Evolutionary conservation across 1,284 basidiomycete genomes (phyloP), one percentile per base, ranked within the genome.

Genomic region (Abortiporus biennis): DNA sequence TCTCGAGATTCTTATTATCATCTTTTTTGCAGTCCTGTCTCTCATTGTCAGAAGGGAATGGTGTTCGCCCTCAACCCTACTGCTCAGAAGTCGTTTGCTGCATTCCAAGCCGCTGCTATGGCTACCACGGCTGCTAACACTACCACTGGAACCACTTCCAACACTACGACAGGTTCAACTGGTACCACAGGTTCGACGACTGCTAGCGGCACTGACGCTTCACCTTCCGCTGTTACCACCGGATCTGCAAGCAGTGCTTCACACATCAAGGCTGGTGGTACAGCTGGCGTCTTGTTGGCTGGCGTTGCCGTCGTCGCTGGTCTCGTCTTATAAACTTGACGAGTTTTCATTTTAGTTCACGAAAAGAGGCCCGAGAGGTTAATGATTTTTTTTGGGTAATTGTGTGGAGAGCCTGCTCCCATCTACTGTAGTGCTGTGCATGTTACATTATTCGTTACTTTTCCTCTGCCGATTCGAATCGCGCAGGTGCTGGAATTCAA

Each of bases 21-120:
- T 40, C 13, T 6, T 24, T 23, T 36, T 17, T 38, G 12, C 17
- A 38, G 22, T 27, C 36, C 34, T 34, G 20, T 9, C 25, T 62
- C 59, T 43, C 66, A 69, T 52, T 68, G 66, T 40, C 40, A 48
- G 31, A 11, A 44, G 9, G 66, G 66, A 19, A 69, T 69, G 67
- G 67, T 69, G 32, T 67, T 69, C 50, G 63, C 67, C 40, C 53
- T 67, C 12, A 68, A 69, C 57, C 57, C 61, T 20, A 61, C 59
- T 2, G 48, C 50, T 8, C 47, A 48, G 8, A 61, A 58, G 52
- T 47, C 52, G 6, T 64, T 57, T 46, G 54, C 37, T 6, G 46
- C 44, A 4, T 66, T 60, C 57, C 55, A 72, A 65, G 55, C 63
- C 2, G 53, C 54, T 20, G 71, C 72, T 6, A 66, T 59, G 44